Conservation (phyloP, 345 rosid species). For the Cardamine chenopodiifolia region DNA sequence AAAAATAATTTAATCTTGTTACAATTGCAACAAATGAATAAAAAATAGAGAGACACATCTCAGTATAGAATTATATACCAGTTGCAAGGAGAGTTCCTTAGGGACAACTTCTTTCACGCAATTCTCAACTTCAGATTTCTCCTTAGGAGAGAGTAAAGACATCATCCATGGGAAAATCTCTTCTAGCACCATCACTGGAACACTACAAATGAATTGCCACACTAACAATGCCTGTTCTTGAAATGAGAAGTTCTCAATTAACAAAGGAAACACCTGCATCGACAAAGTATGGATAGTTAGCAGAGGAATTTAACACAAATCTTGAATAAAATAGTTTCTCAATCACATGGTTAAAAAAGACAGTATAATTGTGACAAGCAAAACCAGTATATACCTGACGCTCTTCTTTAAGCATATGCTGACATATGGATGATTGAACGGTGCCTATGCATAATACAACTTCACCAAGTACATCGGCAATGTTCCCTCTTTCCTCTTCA, state of each 20-base stretch:
- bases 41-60: constrained; percentile 9
- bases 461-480: constrained; percentile 49
- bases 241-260: constrained; percentile 57
- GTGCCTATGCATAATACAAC: constrained; percentile 52
- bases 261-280: constrained; percentile 69
- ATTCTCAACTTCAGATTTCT: constrained; percentile 44
- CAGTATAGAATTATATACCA: constrained; percentile 49
- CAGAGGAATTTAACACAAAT: background rate
- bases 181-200: constrained; percentile 66
- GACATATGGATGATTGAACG: constrained; percentile 57
- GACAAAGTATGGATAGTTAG: background rate
- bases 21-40: constrained; percentile 1
- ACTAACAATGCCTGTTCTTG: constrained; percentile 63
- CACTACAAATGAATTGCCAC: constrained; percentile 68
- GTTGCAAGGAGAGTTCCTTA: constrained; percentile 54
- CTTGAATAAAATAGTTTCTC: background rate
- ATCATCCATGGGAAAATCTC: constrained; percentile 69
- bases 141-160: constrained; percentile 52
- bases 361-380: background rate
- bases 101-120: constrained; percentile 55
- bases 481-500: constrained; percentile 42
- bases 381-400: constrained; percentile 51
- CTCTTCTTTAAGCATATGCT: constrained; percentile 85
- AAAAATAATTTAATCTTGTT: constrained; percentile 24
- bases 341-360: background rate